These are phyloP conservation scores for Paxillus rubicundulus DNA, from an alignment of 768 basidiomycete species.

Conservation along the genomic window DNA sequence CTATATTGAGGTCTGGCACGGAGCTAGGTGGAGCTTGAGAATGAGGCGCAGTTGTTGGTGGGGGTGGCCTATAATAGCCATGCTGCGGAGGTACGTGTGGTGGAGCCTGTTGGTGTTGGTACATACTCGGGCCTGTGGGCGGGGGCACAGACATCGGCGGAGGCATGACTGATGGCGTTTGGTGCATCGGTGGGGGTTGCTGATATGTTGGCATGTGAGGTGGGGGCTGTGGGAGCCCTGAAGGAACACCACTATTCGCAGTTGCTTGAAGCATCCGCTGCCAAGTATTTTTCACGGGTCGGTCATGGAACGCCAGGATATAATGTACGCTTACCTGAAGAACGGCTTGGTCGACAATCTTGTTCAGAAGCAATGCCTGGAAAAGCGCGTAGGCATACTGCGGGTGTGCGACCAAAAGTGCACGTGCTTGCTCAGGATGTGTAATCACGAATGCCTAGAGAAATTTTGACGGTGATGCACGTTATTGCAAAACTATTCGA, in stretches of 20 bases:
- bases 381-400: constrained; percentile 96
- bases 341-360: constrained; percentile 86
- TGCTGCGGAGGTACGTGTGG: constrained; percentile 33
- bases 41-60: constrained; percentile 30
- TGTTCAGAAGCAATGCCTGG: constrained; percentile 89
- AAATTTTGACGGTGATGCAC: constrained; percentile 4
- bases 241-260: constrained; percentile 24
- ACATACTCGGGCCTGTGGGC: constrained; percentile 27
- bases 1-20: constrained; percentile 39
- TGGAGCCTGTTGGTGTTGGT: constrained; percentile 26
- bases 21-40: constrained; percentile 30
- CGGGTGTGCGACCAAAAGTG: constrained; percentile 77
- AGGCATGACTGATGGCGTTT: constrained; percentile 34
- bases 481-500: constrained; percentile 20
- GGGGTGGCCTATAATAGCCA: constrained; percentile 31
- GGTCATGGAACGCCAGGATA: constrained; percentile 6
- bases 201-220: constrained; percentile 31
- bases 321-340: constrained; percentile 61
- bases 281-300: constrained; percentile 2
- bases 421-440: constrained; percentile 85
- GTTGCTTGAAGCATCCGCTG: constrained; percentile 54
- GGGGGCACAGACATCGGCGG: constrained; percentile 32
- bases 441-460: constrained; percentile 86
- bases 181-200: constrained; percentile 30
- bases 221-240: constrained; percentile 29